These are phyloP conservation scores for Citrus medica DNA, from an alignment of 345 rosid genomes.

Conservation along the genomic window DNA sequence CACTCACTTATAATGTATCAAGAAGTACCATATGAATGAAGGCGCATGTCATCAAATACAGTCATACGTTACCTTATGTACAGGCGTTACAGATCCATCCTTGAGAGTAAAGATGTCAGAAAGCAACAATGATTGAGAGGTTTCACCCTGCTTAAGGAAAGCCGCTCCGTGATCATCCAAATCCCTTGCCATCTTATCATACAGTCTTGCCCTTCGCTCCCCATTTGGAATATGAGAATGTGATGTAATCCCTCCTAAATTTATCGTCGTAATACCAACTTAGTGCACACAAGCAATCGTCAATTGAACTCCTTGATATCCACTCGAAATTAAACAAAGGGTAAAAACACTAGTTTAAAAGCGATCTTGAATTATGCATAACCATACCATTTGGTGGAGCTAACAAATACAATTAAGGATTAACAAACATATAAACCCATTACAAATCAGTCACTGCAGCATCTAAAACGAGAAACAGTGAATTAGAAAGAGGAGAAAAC, in stretches of 20 bases:
- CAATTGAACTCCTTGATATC: background rate
- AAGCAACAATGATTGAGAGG: constrained; percentile 80
- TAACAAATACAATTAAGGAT: background rate
- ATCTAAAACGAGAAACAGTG: background rate
- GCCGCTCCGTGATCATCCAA: constrained; percentile 64
- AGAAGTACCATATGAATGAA: background rate
- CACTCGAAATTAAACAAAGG: background rate
- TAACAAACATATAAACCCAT: background rate
- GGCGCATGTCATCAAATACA: background rate
- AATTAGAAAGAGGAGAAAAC: background rate
- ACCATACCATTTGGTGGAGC: background rate
- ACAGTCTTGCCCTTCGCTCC: constrained; percentile 56
- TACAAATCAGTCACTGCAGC: background rate
- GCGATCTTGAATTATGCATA: too few relatives aligned
- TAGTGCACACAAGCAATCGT: background rate
- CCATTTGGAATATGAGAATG: constrained; percentile 36
- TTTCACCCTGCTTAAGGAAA: constrained; percentile 82
- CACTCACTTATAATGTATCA: background rate
- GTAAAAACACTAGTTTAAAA: background rate
- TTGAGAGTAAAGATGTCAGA: constrained; percentile 72
- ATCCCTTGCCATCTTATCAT: constrained; percentile 79
- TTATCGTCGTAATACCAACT: background rate
- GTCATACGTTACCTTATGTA: constrained; percentile 50
- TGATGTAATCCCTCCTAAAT: constrained; percentile 21
- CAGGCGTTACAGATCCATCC: constrained; percentile 63